Evolutionary conservation across 2,329 filamentous ascomycete species (phyloP).

Genomic region (Penicillium sp.): DNA sequence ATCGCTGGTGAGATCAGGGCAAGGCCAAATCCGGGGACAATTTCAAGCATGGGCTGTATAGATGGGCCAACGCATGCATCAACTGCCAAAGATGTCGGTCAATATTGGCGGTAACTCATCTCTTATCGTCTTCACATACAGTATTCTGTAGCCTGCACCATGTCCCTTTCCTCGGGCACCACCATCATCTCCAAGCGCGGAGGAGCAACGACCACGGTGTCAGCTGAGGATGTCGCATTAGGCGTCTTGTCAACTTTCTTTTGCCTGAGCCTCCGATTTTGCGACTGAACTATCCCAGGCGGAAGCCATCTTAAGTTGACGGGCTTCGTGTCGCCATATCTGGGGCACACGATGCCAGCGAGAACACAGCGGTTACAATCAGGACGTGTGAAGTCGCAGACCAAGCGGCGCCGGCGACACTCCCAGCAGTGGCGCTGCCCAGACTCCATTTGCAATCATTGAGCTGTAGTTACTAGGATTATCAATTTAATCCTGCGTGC

Average conservation of each 20-base stretch:
- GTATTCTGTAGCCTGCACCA: background rate
- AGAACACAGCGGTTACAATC: constrained; percentile 35
- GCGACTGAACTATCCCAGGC: constrained; percentile 30
- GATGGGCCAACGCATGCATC: constrained; percentile 31
- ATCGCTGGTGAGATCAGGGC: constrained; percentile 21
- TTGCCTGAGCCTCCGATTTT: background rate
- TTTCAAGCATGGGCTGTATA: constrained; percentile 19
- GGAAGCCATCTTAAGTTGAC: constrained; percentile 34
- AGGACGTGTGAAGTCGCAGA: constrained; percentile 38
- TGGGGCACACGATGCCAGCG: constrained; percentile 35
- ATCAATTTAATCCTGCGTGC: too few relatives aligned
- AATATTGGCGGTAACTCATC: background rate
- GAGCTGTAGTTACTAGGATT: too few relatives aligned
- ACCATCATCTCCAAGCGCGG: background rate
- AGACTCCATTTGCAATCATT: background rate
- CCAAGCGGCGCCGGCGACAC: constrained; percentile 38
- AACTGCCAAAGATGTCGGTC: constrained; percentile 18
- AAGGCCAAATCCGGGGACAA: constrained; percentile 24
- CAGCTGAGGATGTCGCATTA: background rate
- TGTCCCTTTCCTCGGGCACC: background rate
- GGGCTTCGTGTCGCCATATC: constrained; percentile 38
- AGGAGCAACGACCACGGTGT: background rate
- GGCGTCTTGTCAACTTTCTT: background rate
- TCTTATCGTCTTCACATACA: background rate
- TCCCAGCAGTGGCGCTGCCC: constrained; percentile 34